Base-by-base conservation (phyloP, 139 green algal species). In the Desmodesmus armatus region DNA sequence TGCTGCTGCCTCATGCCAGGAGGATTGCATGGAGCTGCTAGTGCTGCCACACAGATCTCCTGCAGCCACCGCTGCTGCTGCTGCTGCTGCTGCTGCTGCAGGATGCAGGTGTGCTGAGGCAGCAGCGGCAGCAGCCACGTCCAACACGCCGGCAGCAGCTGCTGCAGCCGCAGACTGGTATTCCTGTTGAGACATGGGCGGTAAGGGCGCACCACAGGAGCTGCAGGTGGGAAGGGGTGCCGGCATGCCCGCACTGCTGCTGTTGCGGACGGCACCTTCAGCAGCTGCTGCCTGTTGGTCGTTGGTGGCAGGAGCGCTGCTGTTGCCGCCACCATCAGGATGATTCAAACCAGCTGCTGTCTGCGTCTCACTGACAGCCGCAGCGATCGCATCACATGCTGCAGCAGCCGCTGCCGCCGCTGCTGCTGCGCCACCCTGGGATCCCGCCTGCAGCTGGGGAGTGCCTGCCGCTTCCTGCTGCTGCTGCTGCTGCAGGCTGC, bases 391-490 rank as follows among this genome's bases (percentile, higher is more conserved):
- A 63, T 35, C 31, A 31, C 13, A n/a, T 74, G 76, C 76, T 72
- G 55, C 76, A 2, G 55, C 35, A n/a, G 55, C 58, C 63, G 78
- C 78, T 75, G 78, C 60, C 44, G 60, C 60, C 35, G 25, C 3
- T 31, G n/a, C 60, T 58, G 37, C 71, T 55, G 39, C 40, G 6
- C 23, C 69, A 29, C 21, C 5, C 21, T 41, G 39, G 39, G 23
- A 23, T 58, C 39, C 69, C 40, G 53, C 25, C 39, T 77, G 5
- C 47, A 55, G 33, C 7, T 29, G 29, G n/a, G 27, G 27, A 27
- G 23, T 27, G 7, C 27, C 71, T 62, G 43, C 76, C 41, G 53
- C n/a, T 72, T 72, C 35, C 35, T 37, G 29, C 51, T 53, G 51
- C 55, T 40, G 76, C 76, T 51, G 47, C 73, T 60, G 23, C 70